These are phyloP conservation scores for Neofusicoccum cordaticola DNA, from an alignment of 2,329 filamentous ascomycete genomes.

Conservation along the genomic window DNA sequence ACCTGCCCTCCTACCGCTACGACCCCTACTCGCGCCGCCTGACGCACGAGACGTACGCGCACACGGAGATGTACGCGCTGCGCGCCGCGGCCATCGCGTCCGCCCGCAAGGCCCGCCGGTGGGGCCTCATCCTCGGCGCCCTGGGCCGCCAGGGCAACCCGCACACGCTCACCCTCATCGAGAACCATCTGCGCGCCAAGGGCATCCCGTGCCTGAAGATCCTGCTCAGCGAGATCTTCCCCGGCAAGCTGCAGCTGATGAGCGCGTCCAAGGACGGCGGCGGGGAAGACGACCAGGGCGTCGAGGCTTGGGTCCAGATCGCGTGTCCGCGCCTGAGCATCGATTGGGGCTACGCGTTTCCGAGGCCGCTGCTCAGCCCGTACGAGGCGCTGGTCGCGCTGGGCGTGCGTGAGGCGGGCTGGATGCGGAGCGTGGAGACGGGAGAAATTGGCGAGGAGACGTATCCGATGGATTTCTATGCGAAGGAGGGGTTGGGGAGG, in stretches of 20 bases:
- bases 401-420: slow-evolving; percentile 65
- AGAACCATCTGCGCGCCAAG: slow-evolving; percentile 66
- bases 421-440: slow-evolving; percentile 54
- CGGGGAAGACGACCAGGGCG: slow-evolving; percentile 51
- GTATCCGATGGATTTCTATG: slow-evolving; percentile 99
- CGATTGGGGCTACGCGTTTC: slow-evolving; percentile 97
- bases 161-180: slow-evolving; percentile 83
- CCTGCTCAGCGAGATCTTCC: slow-evolving; percentile 91
- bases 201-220: slow-evolving; percentile 82
- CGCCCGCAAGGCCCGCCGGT: slow-evolving; percentile 76
- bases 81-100: slow-evolving; percentile 72
- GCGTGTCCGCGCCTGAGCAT: slow-evolving; percentile 96
- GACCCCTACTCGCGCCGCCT: slow-evolving; percentile 93
- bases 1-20: slow-evolving; percentile 87
- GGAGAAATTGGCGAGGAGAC: slow-evolving; percentile 51
- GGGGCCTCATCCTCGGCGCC: slow-evolving; percentile 91
- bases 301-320: slow-evolving; percentile 98
- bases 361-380: slow-evolving; percentile 81
- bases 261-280: slow-evolving; percentile 16
- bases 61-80: slow-evolving; percentile 83
- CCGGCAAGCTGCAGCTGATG: slow-evolving; percentile 92
- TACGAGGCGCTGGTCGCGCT: slow-evolving; percentile 94
- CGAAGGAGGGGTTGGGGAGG: slow-evolving; percentile 82
- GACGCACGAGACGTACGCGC: slow-evolving; percentile 87
- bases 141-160: slow-evolving; percentile 94